A percentile compares a stretch with the other conserved stretches of the same genome.
Evolutionary conservation across 148 eudicot species (phyloP).

Genomic region (Camellia japonica): DNA sequence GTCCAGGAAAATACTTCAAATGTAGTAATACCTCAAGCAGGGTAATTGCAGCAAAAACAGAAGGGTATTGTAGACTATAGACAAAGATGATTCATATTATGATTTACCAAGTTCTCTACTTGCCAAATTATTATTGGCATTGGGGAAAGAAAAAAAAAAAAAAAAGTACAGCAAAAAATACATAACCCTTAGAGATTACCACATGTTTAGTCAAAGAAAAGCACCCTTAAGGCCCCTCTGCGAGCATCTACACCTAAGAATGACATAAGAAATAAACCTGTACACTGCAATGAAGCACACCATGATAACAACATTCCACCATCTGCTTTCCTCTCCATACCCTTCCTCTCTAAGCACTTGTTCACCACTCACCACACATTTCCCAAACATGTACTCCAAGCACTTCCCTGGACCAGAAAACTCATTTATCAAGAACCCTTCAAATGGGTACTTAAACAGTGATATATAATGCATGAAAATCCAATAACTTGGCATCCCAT

Average conservation of each 20-base stretch:
- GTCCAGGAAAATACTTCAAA: no score
- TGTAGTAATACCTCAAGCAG: no score
- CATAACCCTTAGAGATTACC: constrained; percentile 3
- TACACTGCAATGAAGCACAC: constrained; percentile 73
- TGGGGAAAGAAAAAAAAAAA: background rate
- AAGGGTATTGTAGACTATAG: no score
- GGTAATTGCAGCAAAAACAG: no score
- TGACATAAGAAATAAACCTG: constrained; percentile 81
- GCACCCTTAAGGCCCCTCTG: constrained; percentile 46
- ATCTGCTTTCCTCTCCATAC: constrained; percentile 58
- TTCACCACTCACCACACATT: constrained; percentile 63
- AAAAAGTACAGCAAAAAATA: background rate
- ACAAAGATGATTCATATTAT: no score
- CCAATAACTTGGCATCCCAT: constrained; percentile 85
- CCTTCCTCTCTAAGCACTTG: constrained; percentile 84
- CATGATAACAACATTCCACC: constrained; percentile 81
- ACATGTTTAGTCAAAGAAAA: constrained; percentile 32
- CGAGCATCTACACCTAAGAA: constrained; percentile 82
- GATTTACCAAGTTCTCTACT: no score
- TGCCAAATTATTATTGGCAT: no score
- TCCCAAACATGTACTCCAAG: constrained; percentile 64
- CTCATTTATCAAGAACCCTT: constrained; percentile 91
- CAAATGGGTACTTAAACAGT: constrained; percentile 93
- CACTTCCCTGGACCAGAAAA: constrained; percentile 66
- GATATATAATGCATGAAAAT: constrained; percentile 87